Evolutionary conservation across 2,329 filamentous ascomycete genomes (phyloP).

Genomic region (Stagonosporopsis rhizophila): DNA sequence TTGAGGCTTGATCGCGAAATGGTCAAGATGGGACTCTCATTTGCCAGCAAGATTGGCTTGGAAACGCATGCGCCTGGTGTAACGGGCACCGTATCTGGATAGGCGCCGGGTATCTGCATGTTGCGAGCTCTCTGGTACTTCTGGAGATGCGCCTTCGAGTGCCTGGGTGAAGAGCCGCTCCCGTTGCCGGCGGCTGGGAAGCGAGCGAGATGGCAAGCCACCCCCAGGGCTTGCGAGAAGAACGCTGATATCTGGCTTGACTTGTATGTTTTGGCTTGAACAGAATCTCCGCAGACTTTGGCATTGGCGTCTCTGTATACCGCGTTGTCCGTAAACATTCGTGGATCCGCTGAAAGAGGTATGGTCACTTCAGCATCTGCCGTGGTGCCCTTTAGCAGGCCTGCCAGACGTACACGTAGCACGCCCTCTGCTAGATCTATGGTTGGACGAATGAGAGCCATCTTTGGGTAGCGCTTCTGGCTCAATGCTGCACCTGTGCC

Average conservation of each 20-base stretch:
- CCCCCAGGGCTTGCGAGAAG: conserved; percentile 76
- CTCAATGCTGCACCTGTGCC: conserved; percentile 84
- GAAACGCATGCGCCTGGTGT: conserved; percentile 59
- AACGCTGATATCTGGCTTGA: conserved; percentile 72
- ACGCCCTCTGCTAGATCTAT: conserved; percentile 74
- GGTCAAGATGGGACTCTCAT: conserved; percentile 91
- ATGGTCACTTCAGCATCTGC: conserved; percentile 48
- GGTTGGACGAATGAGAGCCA: conserved; percentile 80
- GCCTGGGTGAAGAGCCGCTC: conserved; percentile 64
- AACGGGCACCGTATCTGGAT: conserved; percentile 55
- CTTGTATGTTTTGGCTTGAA: conserved; percentile 74
- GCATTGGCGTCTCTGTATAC: conserved; percentile 59
- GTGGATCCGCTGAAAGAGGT: conserved; percentile 73
- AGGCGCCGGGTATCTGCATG: conserved; percentile 60
- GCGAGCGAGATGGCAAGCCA: conserved; percentile 83
- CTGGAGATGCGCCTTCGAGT: conserved; percentile 74
- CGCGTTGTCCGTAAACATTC: conserved; percentile 56
- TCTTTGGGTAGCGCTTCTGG: conserved; percentile 86
- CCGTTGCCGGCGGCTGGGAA: conserved; percentile 70
- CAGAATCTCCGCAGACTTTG: conserved; percentile 82
- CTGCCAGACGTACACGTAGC: conserved; percentile 66
- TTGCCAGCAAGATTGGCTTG: conserved; percentile 78
- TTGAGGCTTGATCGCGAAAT: conserved; percentile 83
- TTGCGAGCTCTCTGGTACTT: conserved; percentile 49
- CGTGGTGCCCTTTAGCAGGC: conserved; percentile 39